Evolutionary conservation across 257 asterid genomes (phyloP), one percentile per base, ranked within the genome.

Genomic region (Rehmannia glutinosa): DNA sequence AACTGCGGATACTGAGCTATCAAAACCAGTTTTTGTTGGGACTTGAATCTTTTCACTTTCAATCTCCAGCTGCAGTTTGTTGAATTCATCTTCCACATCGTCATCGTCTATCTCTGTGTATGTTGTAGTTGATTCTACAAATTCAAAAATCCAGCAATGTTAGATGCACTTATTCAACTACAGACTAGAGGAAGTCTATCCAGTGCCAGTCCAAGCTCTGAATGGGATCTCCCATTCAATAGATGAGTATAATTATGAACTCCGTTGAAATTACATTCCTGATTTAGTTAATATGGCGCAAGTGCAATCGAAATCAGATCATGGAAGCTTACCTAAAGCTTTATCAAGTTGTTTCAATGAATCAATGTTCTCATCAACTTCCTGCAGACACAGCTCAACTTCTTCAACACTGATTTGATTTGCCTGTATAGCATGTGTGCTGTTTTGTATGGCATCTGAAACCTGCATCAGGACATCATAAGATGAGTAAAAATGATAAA

Each of bases 1-100:
- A 35, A 73, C 76, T 53, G 17, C 63, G 7, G 9, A n/a, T 54
- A 38, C 68, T n/a, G n/a, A 16, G 63, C 64, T 16, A 41, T 67
- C 67, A 19, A 39, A 36, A 5, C 49, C 73, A 17, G 10, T 30
- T 55, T 32, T 32, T 2, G 17, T 39, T 50, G 82, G 75, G 27
- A 35, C 73, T 58, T 69, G 65, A 15, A 45, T 59, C 36, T 50
- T 55, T 58, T 64, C 85, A 28, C 69, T 64, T 46, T 32, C 54
- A 21, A 86, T 63, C 55, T 85, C 89, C 62, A 69, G 69, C 83
- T 85, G 87, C 74, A 88, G 84, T 60, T 76, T 46, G 53, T 64
- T 73, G 32, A 88, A 78, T 79, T 91, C 98, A 60, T 79, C 85
- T 80, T 86, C 96, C 23, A 88, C 36, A 65, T 83, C 96, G 69